Evolutionary conservation across 2,329 filamentous ascomycete species (phyloP).

Genomic region (Dryadomyces quercus-mongolicae): DNA sequence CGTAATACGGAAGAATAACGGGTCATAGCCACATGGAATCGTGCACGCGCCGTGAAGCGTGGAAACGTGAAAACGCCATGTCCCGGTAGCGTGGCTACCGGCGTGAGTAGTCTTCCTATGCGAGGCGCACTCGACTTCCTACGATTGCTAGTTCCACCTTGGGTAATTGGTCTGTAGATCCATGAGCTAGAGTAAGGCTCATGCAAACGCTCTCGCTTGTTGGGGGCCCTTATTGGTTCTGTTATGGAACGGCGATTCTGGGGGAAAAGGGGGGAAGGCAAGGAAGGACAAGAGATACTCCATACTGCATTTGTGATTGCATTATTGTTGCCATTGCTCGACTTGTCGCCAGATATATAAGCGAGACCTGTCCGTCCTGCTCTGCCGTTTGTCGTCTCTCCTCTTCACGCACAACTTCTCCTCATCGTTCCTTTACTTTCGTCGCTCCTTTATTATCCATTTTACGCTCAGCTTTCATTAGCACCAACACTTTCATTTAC

Average conservation of each 20-base stretch:
- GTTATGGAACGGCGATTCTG: too few relatives aligned
- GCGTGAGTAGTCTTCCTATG: not conserved
- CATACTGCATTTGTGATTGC: too few relatives aligned
- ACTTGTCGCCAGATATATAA: not conserved
- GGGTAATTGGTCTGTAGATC: not conserved
- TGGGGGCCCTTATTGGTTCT: not conserved
- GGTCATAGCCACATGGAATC: too few relatives aligned
- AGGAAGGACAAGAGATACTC: too few relatives aligned
- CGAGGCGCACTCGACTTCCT: not conserved
- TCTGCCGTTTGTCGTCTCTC: not conserved
- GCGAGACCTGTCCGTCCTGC: not conserved
- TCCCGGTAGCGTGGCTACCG: not conserved
- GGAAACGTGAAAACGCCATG: too few relatives aligned
- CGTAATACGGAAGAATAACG: too few relatives aligned
- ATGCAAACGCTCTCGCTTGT: not conserved
- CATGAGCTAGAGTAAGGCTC: not conserved
- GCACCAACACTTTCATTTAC: not conserved
- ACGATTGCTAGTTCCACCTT: not conserved
- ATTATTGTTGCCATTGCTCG: not conserved
- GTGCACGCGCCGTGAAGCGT: too few relatives aligned
- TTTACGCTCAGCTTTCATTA: not conserved
- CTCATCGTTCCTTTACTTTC: constrained; percentile 1
- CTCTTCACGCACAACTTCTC: not conserved
- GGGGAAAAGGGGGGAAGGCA: too few relatives aligned
- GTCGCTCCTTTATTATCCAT: not conserved